A percentile compares a stretch with the other conserved stretches of the same genome.
These are phyloP conservation scores for Parachaetomium inaequale DNA, from an alignment of 495 filamentous ascomycete genomes.

Conservation along the genomic window DNA sequence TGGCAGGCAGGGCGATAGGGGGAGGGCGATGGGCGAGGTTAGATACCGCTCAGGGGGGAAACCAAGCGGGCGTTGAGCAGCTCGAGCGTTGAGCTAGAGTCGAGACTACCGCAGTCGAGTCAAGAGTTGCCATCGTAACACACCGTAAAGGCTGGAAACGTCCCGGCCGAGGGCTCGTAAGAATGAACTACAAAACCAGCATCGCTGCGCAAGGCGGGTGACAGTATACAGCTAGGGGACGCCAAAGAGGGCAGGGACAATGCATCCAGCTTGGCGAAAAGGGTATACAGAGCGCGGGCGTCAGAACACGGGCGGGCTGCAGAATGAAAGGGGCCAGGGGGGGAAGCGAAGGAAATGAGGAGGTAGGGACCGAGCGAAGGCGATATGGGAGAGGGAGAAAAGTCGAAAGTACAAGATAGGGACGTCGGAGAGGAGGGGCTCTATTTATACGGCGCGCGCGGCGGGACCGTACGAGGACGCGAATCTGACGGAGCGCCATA, in stretches of 20 bases:
- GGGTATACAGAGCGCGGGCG: background rate
- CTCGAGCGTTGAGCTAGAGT: background rate
- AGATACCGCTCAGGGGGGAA: background rate
- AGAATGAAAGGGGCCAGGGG: background rate
- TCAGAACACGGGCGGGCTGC: background rate
- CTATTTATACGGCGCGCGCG: no score
- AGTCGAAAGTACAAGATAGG: no score
- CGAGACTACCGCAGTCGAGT: background rate
- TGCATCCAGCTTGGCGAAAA: conserved; percentile 9
- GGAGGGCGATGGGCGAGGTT: background rate
- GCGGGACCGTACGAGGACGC: no score
- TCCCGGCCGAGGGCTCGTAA: background rate
- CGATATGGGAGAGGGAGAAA: conserved; percentile 5
- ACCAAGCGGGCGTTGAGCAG: background rate
- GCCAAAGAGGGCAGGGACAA: conserved; percentile 12
- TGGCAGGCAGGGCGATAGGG: background rate
- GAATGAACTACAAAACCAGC: background rate
- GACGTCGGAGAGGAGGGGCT: no score
- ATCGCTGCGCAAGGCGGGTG: background rate
- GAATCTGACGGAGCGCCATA: conserved; percentile 2
- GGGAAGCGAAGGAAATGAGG: background rate
- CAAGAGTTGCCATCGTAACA: background rate
- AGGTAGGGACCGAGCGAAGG: background rate
- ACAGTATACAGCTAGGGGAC: background rate
- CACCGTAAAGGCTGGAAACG: background rate